Evolutionary conservation across 768 basidiomycete species (phyloP), one percentile per base, ranked within the genome.

Genomic region (Peribolospora baueri): DNA sequence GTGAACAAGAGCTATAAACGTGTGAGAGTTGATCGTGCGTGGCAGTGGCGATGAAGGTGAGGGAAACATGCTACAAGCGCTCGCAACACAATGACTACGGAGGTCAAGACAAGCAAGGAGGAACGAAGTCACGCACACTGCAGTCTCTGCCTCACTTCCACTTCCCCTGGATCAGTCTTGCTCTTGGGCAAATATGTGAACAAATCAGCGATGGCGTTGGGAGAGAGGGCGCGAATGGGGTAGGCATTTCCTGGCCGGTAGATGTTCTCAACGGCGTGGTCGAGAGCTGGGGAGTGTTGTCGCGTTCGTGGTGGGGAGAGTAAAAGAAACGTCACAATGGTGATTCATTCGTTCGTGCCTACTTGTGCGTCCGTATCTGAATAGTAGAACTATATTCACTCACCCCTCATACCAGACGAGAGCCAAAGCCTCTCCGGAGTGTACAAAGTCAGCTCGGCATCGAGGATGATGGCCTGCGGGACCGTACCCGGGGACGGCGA

Each of bases 401-500:
- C 43, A 45, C n/a, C 43, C 52, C 52, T 75, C 54, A 85, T 72
- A 5, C 82, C 83, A 7, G 81, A 81, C n/a, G 82, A 84, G 46
- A 84, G 65, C 82, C 82, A 84, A 48, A 84, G 72, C 49, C 76
- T 72, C 57, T 79, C 78, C 5, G 83, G 83, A 0, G 83, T 84
- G 3, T 70, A 66, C 48, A 82, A 66, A 0, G 82, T 81, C 46
- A 84, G 68, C 64, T 82, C 75, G 11, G 80, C 80, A 64, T 84
- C 83, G 40, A 84, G 72, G 56, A 84, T 80, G 63, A 85, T 73
- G 5, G 78, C 82, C 54, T 55, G 54, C 10, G 14, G 25, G 25
- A 25, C 5, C 4, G 5, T 3, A 38, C 8, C 4, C 13, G 11
- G 13, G 39, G 2, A 11, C 1, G 36, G 7, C 43, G 25, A 40